phyloP scores from a whole-genome alignment of 352 stramenopile species.

The Aphanomyces euteiches region DNA sequence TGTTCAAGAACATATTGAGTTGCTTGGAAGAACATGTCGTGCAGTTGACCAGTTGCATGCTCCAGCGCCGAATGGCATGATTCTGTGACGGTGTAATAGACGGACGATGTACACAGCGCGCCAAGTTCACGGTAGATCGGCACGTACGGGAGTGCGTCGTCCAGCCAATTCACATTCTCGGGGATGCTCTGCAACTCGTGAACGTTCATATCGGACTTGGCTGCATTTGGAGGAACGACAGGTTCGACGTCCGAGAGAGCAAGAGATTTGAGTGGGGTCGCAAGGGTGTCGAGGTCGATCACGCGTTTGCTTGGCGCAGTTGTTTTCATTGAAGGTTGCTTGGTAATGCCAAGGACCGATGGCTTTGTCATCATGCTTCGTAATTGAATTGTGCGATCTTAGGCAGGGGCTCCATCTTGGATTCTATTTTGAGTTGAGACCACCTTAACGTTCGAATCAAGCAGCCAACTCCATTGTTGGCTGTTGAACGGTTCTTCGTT shows the following conservation, averaged over 20 bases:
- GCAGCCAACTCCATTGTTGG: no score
- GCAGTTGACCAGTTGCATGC: conserved; percentile 13
- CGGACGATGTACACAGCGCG: background rate
- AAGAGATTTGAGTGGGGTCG: background rate
- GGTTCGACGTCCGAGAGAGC: background rate
- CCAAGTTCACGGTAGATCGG: conserved; percentile 24
- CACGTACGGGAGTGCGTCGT: conserved; percentile 12
- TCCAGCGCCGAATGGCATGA: conserved; percentile 13
- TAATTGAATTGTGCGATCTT: conserved; percentile 1
- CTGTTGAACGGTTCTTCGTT: no score
- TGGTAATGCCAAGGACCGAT: background rate
- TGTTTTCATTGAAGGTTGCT: background rate
- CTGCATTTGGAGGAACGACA: conserved; percentile 4
- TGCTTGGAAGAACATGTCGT: conserved; percentile 28
- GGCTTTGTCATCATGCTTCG: background rate
- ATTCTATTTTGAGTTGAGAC: background rate
- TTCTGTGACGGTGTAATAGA: conserved; percentile 25
- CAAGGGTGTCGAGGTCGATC: background rate
- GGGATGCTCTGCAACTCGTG: background rate
- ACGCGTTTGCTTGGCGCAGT: conserved; percentile 1
- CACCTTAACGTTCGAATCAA: no score
- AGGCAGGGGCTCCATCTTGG: background rate
- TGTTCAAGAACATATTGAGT: conserved; percentile 26
- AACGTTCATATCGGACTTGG: conserved; percentile 6
- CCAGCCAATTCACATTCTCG: background rate